Base-by-base conservation (phyloP, 352 stramenopile genomes). In the Saprolegnia parasitica region DNA sequence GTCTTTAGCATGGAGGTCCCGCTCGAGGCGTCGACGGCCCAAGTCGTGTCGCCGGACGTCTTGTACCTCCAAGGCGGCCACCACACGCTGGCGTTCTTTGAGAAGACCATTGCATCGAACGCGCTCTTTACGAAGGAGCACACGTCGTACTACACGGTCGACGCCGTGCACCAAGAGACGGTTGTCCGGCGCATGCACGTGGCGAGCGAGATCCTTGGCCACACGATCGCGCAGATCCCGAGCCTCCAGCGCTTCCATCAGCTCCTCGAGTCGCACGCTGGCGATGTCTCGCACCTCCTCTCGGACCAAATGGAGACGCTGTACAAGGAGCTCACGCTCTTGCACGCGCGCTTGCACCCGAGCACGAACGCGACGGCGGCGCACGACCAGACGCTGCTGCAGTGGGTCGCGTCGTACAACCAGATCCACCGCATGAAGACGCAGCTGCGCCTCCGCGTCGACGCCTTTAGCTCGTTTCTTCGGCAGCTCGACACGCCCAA, bases 171-270 rank as follows among this genome's bases (percentile, higher is more conserved):
- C 50, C 62, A 68, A 35, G 47, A 68, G 61, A 58, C 29, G 21
- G 21, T 68, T 18, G 50, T 47, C 18, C 50, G 47, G 16, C 62
- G 47, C 35, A 54, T 68, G 42, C 62, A 93, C 54, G 79, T 94
- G 39, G 84, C 86, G 50, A 88, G 81, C 68, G 79, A 84, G 40
- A 85, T 92, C 67, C 87, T 94, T 60, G 84, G 90, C 71, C 83
- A 91, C 83, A 93, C 83, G 60, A 73, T 94, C 68, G 84, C 91
- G 71, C 86, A 89, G 54, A 86, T 94, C 58, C 86, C 86, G 56
- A 92, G 84, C 74, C 74, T 94, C 24, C 81, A 90, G 68, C 84
- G 83, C 55, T 86, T 94, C 68, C 86, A 94, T 71, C 71, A 78
- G 26, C 75, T 94, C 32, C 74, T 91, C 23, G 86, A 90, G 71